Base-by-base conservation (phyloP, 805 yeast genomes). In the Kuraishia piskuri region DNA sequence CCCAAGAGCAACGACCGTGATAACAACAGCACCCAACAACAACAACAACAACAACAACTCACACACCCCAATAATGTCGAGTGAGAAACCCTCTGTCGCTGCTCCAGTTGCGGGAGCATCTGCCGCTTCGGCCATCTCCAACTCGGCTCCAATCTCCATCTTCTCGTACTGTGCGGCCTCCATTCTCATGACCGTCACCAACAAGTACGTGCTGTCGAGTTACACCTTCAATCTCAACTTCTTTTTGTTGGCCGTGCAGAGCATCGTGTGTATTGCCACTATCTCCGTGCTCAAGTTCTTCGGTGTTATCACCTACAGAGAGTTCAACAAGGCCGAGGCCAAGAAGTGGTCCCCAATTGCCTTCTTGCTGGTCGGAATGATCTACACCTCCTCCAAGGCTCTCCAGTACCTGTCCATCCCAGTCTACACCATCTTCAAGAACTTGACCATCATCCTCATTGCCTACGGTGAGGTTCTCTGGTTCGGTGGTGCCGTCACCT, bases 391-490 rank as follows among this genome's bases (percentile, higher is more conserved):
- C 49, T 88, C 97, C 54, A 94, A 91, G 78, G 97, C 98, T 53
- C 77, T 94, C 64, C 96, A 90, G 72, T 90, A 73, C 73, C 82
- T 94, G 66, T 77, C 92, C 52, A 91, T 94, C 55, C 99, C 99
- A 52, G 96, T 94, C 55, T 94, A 90, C 79, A 94, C 99, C 59
- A 92, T 94, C 63, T 94, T 94, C 86, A 94, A 94, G 80, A 94
- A 94, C 74, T 82, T 94, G 71, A 92, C 99, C 57, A 94, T 94
- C 67, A 92, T 94, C 60, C 76, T 94, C 67, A 94, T 94, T 69
- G 98, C 99, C 37, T 94, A 94, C 69, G 98, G 98, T 75, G 99
- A 94, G 74, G 97, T 92, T 37, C 63, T 94, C 57, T 92, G 97
- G 95, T 94, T 92, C 64, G 96, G 97, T 57, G 97, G 97, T 59